Conservation (phyloP, 129 eudicot species). For the Escallonia rubra region DNA sequence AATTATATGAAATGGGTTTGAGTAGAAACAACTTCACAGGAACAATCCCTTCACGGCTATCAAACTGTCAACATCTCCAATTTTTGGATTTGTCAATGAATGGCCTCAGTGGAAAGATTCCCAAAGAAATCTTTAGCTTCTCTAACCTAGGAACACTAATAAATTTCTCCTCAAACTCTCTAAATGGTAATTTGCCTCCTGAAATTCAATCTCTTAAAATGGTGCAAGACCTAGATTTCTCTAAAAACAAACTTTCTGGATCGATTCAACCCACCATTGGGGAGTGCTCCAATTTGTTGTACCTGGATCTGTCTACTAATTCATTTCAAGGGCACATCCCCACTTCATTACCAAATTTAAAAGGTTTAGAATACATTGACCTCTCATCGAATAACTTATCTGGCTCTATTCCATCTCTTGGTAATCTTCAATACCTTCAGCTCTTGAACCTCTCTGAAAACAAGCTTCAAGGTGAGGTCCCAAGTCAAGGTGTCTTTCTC, state of each 20-base stretch:
- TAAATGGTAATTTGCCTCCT: slow-evolving; percentile 10
- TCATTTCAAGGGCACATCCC: slow-evolving; percentile 19
- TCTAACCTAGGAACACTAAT: slow-evolving; percentile 3
- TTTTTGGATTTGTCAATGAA: slow-evolving; percentile 12
- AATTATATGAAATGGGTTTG: slow-evolving; percentile 12
- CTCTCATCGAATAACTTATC: slow-evolving; percentile 21
- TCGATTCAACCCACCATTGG: slow-evolving; percentile 15
- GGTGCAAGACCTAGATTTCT: slow-evolving; percentile 19
- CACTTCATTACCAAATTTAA: slow-evolving; percentile 3
- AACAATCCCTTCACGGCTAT: slow-evolving; percentile 14
- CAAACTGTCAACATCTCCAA: slow-evolving; percentile 8
- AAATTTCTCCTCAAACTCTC: slow-evolving; percentile 10
- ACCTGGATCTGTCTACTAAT: slow-evolving; percentile 11
- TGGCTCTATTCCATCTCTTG: slow-evolving; percentile 11
- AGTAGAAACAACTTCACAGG: slow-evolving; percentile 11
- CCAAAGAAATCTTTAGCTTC: slow-evolving; percentile 9
- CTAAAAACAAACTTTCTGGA: slow-evolving; percentile 12
- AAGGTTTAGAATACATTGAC: slow-evolving; percentile 14
- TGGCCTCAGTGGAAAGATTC: slow-evolving; percentile 10
- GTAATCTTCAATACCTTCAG: slow-evolving; percentile 10
- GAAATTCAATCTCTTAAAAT: slow-evolving; percentile 16
- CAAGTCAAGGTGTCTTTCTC: slow-evolving; percentile 10
- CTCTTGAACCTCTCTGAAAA: slow-evolving; percentile 19
- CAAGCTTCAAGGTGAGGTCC: slow-evolving; percentile 15
- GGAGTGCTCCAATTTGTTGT: slow-evolving; percentile 11